Conservation (phyloP, 495 filamentous ascomycete genomes). For the Hypoxylon lienhwacheense region DNA sequence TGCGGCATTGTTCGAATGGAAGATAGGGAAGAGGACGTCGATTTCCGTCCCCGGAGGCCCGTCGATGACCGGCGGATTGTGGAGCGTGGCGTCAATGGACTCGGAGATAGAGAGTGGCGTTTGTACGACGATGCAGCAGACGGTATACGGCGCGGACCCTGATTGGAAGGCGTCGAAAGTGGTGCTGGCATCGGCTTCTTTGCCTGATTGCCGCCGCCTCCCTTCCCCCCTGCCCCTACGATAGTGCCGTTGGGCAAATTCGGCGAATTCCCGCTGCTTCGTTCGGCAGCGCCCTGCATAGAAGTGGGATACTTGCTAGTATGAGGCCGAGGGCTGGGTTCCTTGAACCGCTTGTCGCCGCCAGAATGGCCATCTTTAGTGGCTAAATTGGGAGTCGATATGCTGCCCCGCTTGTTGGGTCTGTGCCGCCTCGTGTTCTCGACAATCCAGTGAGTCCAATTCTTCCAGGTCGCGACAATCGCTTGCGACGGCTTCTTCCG, state of each 20-base stretch:
- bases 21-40: constrained; percentile 92
- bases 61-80: constrained; percentile 74
- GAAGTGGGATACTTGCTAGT: constrained; percentile 55
- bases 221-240: constrained; percentile 4
- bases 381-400: constrained; percentile 57
- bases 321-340: constrained; percentile 54
- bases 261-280: constrained; percentile 27
- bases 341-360: constrained; percentile 45
- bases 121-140: constrained; percentile 60
- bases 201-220: constrained; percentile 7
- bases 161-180: constrained; percentile 47
- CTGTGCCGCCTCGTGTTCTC: constrained; percentile 51
- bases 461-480: constrained; percentile 73
- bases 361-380: constrained; percentile 44
- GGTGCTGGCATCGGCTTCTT: constrained; percentile 32
- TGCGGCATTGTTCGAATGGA: constrained; percentile 92
- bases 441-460: constrained; percentile 57
- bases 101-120: constrained; percentile 85
- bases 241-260: constrained; percentile 29
- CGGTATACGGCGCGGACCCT: constrained; percentile 51
- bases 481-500: constrained; percentile 53
- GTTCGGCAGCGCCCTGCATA: constrained; percentile 1
- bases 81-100: constrained; percentile 83
- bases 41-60: constrained; percentile 85
- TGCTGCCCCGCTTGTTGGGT: constrained; percentile 51